A percentile compares a stretch with the other conserved stretches of the same genome.
Evolutionary conservation across 257 asterid species (phyloP).

Genomic region (Cinchona pubescens): DNA sequence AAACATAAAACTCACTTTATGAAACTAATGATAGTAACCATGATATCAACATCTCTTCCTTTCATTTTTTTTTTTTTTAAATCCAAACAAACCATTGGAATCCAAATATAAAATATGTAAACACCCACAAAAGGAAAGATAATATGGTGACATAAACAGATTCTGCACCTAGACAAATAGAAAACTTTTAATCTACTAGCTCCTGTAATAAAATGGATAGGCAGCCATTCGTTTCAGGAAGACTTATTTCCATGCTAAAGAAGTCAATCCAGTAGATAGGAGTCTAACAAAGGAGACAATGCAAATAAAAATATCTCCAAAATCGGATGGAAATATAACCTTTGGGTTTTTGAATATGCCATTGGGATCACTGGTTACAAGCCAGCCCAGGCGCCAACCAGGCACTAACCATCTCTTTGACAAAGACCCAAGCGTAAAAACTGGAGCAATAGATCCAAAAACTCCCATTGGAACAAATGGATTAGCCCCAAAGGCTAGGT

Average conservation of each 20-base stretch:
- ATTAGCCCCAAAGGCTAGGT: slow-evolving; percentile 65
- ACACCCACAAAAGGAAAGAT: neutral
- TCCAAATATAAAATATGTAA: too few relatives aligned
- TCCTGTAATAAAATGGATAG: neutral
- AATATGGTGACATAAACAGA: neutral
- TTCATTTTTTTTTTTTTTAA: too few relatives aligned
- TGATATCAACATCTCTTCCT: neutral
- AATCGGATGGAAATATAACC: slow-evolving; percentile 34
- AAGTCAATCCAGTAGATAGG: neutral
- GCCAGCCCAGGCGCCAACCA: slow-evolving; percentile 96
- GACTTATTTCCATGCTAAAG: neutral
- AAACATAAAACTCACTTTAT: neutral
- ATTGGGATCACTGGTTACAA: slow-evolving; percentile 64
- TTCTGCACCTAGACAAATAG: neutral
- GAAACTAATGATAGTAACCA: neutral
- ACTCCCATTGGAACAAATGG: slow-evolving; percentile 87
- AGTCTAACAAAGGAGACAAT: neutral
- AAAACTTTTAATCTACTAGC: neutral
- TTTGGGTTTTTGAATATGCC: slow-evolving; percentile 52
- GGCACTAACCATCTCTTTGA: slow-evolving; percentile 95
- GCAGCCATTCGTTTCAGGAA: neutral
- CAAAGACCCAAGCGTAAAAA: slow-evolving; percentile 76
- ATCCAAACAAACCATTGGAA: neutral
- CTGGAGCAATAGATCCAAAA: slow-evolving; percentile 64
- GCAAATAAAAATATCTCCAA: neutral